Evolutionary conservation across 768 basidiomycete genomes (phyloP).

Genomic region (Rubroboletus satanas): DNA sequence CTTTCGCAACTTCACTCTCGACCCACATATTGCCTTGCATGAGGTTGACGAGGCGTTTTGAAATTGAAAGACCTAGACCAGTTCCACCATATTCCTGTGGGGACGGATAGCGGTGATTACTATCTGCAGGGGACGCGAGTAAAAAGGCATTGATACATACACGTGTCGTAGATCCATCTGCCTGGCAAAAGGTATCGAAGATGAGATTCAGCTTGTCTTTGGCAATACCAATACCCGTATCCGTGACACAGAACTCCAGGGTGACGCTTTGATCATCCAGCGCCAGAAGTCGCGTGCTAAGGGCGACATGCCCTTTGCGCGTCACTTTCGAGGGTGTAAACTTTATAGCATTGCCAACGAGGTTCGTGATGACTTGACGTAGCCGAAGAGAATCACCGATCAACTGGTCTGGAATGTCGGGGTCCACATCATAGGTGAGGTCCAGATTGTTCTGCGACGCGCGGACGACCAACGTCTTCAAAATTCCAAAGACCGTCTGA

Average conservation of each 20-base stretch:
- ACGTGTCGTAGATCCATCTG: constrained; percentile 95
- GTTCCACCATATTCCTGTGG: constrained; percentile 93
- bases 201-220: constrained; percentile 97
- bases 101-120: constrained; percentile 13
- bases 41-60: constrained; percentile 91
- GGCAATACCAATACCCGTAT: constrained; percentile 98
- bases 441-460: constrained; percentile 96
- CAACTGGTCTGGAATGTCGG: constrained; percentile 92
- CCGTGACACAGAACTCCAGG: constrained; percentile 94
- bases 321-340: constrained; percentile 83
- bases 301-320: constrained; percentile 83
- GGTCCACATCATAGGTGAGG: constrained; percentile 93
- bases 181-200: constrained; percentile 98
- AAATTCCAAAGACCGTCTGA: constrained; percentile 94
- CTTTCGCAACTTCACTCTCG: constrained; percentile 88
- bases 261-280: constrained; percentile 82
- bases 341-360: constrained; percentile 96
- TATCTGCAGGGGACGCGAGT: constrained; percentile 5
- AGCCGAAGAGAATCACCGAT: constrained; percentile 95
- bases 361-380: constrained; percentile 92
- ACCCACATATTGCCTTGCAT: constrained; percentile 99
- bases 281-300: constrained; percentile 77
- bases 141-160: constrained; percentile 40
- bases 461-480: constrained; percentile 96
- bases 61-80: constrained; percentile 93